These are phyloP conservation scores for Exophiala alcalophila DNA, from an alignment of 2,329 filamentous ascomycete species.

Conservation along the genomic window DNA sequence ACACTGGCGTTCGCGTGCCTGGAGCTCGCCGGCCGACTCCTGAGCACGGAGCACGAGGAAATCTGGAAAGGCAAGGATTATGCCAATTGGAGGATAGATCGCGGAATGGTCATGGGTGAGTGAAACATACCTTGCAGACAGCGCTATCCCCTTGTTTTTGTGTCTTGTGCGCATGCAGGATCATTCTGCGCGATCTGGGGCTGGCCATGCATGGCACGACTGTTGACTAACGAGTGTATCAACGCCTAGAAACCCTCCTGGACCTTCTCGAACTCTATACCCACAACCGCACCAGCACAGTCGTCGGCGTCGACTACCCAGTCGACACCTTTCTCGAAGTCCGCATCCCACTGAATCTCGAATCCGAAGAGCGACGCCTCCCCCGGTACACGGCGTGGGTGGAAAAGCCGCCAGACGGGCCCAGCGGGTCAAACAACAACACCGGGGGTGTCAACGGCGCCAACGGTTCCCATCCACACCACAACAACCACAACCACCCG, in stretches of 20 bases:
- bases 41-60: conserved; percentile 50
- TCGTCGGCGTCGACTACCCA: conserved; percentile 68
- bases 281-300: conserved; percentile 71
- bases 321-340: conserved; percentile 79
- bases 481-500: no score
- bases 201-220: no score
- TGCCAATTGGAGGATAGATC: conserved; percentile 47
- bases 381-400: conserved; percentile 60
- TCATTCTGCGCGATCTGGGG: no score
- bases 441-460: conserved; percentile 1
- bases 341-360: conserved; percentile 81
- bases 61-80: conserved; percentile 50
- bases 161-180: no score
- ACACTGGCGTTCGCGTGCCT: conserved; percentile 79
- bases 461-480: conserved; percentile 17
- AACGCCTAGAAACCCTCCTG: conserved; percentile 69
- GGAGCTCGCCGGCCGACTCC: conserved; percentile 73
- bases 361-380: conserved; percentile 62
- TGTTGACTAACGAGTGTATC: neutral
- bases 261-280: conserved; percentile 92
- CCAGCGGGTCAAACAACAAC: neutral
- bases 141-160: no score
- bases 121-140: conserved; percentile 1
- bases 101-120: conserved; percentile 49
- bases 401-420: conserved; percentile 34